A percentile compares a stretch with the other conserved stretches of the same genome.
These are phyloP conservation scores for Sisymbrium altissimum DNA, from an alignment of 345 rosid genomes.

Conservation along the genomic window DNA sequence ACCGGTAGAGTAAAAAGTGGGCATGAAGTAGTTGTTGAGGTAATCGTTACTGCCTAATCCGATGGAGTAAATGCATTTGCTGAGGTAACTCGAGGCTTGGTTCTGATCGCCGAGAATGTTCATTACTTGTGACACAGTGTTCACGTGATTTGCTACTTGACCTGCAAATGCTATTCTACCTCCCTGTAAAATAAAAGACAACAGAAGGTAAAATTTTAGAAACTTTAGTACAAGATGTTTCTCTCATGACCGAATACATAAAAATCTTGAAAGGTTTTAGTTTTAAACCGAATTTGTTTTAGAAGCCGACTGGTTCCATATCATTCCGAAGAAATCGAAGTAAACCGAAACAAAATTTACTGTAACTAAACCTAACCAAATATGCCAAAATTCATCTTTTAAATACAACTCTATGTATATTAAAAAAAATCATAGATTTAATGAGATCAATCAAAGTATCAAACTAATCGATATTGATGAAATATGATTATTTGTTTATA, in stretches of 20 bases:
- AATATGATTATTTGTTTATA: background rate
- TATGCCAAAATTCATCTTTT: background rate
- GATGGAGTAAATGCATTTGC: constrained; percentile 68
- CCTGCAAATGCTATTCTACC: constrained; percentile 67
- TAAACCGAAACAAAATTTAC: background rate
- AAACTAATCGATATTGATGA: background rate
- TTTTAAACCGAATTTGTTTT: background rate
- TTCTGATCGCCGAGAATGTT: constrained; percentile 55
- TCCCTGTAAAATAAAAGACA: constrained; percentile 42
- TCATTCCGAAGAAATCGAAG: background rate
- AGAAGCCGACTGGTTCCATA: background rate
- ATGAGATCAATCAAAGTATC: background rate
- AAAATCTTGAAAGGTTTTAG: background rate
- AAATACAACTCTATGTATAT: background rate
- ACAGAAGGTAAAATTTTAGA: background rate
- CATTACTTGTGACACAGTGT: constrained; percentile 58
- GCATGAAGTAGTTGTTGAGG: constrained; percentile 95
- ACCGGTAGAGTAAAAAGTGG: constrained; percentile 51
- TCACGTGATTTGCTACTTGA: constrained; percentile 66
- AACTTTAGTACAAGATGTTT: background rate
- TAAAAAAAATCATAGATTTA: background rate
- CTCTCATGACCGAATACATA: background rate
- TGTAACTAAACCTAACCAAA: background rate
- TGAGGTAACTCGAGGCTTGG: constrained; percentile 50
- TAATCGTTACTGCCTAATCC: constrained; percentile 95